Base-by-base conservation (phyloP, 2,329 filamentous ascomycete species). In the Xylariaceae sp. region DNA sequence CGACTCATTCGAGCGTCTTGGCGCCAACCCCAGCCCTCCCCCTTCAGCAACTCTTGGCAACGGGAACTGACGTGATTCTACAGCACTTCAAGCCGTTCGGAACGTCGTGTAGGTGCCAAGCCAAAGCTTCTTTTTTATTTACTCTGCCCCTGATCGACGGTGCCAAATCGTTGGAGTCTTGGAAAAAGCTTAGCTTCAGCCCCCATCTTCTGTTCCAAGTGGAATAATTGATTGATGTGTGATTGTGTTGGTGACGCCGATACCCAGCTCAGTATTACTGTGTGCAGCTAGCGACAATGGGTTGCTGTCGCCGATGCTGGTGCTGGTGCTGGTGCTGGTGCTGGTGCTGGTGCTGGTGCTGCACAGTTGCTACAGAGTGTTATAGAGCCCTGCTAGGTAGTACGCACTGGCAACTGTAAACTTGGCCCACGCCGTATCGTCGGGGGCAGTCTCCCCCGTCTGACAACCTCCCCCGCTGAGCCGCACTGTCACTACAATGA, bases 61-160 rank as follows among this genome's bases (percentile, higher is more conserved):
- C 44, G 38, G 42, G 38, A 46, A 53, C 59, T 61, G 52, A 62
- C 57, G 50, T 55, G 50, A 50, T 43, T 52, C 45, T 49, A 56
- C 48, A 62, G 59, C 59, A 58, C 57, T 62, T 52, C 56, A 60
- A 55, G 46, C 56, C 50, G 49, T 62, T 50, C 57, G 57, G 49
- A 62, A 62, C 57, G 57, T 60, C 47, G 59, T 61, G 59, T 62
- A 62, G 42, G 59, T 61, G 48, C 55, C 56, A 55, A 59, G 58
- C 55, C 53, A 47, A 56, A 48, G 38, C 48, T 55, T 55, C 49
- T 50, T 50, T 52, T 26, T 26, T 26, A 6, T 26, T 26, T 26
- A 26, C 22, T 26, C 11, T 26, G 11, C 51, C 41, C 40, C 34
- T 38, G 42, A 43, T 42, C 36, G 43, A 38, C 42, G 34, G 35